Percentiles rank a stretch among this genome's conserved stretches.
phyloP scores from a whole-genome alignment of 208 protist species.

The Leishmania guyanensis region DNA sequence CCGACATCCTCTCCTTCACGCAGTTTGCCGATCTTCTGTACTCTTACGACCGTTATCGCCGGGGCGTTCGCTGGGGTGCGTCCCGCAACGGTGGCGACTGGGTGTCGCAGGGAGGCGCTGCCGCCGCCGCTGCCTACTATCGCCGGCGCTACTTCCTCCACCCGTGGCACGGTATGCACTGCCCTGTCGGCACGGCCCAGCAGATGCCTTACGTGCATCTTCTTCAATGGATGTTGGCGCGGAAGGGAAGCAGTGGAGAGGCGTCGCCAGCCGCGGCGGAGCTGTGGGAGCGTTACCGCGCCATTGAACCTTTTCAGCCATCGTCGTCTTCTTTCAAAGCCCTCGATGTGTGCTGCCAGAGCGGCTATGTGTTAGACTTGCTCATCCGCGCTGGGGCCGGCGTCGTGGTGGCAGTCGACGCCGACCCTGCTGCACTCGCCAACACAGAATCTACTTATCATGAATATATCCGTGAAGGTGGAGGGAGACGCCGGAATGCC shows the following conservation, averaged over 20 bases:
- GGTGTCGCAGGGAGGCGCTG: not conserved
- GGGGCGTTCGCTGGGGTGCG: constrained; percentile 79
- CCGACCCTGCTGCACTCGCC: constrained; percentile 35
- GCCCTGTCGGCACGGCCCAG: constrained; percentile 50
- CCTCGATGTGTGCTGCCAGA: constrained; percentile 78
- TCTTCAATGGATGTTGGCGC: constrained; percentile 70
- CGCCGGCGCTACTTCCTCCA: constrained; percentile 57
- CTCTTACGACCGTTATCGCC: constrained; percentile 77
- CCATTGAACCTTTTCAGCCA: constrained; percentile 48
- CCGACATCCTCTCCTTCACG: constrained; percentile 45
- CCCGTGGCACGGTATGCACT: constrained; percentile 72
- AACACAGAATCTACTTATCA: constrained; percentile 69
- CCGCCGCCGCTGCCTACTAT: constrained; percentile 34
- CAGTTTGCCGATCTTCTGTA: constrained; percentile 53
- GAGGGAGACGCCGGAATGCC: constrained; percentile 15
- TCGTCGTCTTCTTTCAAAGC: constrained; percentile 43
- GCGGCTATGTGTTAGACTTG: constrained; percentile 65
- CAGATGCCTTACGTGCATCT: constrained; percentile 84
- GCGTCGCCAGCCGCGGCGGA: constrained; percentile 1
- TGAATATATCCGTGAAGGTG: constrained; percentile 56
- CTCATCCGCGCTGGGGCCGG: constrained; percentile 66
- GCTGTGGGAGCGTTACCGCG: constrained; percentile 44
- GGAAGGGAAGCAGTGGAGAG: not conserved
- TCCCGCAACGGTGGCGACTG: not conserved
- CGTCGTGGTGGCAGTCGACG: constrained; percentile 54